phyloP scores from a whole-genome alignment of 176 grass and related monocot genomes.

The Thinopyrum elongatum region DNA sequence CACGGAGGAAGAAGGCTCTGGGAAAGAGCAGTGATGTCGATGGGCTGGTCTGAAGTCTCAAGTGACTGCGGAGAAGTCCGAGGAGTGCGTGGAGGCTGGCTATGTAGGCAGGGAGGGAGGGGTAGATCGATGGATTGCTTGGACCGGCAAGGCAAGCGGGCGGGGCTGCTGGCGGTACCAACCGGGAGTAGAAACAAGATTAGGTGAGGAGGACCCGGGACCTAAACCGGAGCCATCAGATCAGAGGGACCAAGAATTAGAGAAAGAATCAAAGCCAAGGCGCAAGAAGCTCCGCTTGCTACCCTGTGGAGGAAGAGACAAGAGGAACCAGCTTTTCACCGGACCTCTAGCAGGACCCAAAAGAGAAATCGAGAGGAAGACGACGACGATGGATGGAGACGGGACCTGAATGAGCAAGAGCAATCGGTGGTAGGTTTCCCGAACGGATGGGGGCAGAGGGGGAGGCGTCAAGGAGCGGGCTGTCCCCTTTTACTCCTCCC shows the following conservation, averaged over 20 bases:
- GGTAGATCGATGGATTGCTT: neutral
- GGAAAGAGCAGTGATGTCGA: neutral
- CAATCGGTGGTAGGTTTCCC: neutral
- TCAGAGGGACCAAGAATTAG: neutral
- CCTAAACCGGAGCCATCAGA: constrained; percentile 19
- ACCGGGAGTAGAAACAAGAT: constrained; percentile 49
- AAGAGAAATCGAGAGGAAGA: constrained; percentile 4
- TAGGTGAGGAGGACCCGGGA: constrained; percentile 38
- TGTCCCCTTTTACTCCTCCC: constrained; percentile 18
- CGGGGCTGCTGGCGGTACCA: constrained; percentile 4
- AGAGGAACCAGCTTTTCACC: constrained; percentile 7
- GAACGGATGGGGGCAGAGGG: neutral
- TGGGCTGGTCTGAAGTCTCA: neutral
- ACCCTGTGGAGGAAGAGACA: constrained; percentile 25
- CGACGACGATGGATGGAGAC: neutral
- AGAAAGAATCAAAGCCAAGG: constrained; percentile 32
- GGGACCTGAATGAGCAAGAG: neutral
- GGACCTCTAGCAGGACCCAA: too few relatives aligned
- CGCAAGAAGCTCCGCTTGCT: neutral
- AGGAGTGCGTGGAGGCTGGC: too few relatives aligned
- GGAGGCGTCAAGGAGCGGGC: neutral
- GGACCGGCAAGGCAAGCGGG: constrained; percentile 12
- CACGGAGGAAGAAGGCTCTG: neutral
- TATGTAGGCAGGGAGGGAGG: neutral
- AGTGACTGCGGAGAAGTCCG: neutral